A percentile compares a stretch with the other conserved stretches of the same genome.
Evolutionary conservation across 2,329 filamentous ascomycete genomes (phyloP).

Genomic region (Aspergillus bombycis): DNA sequence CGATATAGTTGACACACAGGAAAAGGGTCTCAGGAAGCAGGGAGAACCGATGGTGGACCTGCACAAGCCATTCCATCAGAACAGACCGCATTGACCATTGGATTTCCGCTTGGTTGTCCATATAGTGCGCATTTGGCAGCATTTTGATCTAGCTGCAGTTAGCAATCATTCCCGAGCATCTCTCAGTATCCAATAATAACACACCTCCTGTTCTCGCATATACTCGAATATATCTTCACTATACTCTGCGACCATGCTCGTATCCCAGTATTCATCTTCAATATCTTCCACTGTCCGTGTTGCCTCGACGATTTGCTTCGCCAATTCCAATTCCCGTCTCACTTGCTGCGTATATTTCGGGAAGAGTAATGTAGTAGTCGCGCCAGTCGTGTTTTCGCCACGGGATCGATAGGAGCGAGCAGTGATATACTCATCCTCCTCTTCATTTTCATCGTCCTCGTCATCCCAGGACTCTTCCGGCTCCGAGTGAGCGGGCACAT

Average conservation of each 20-base stretch:
- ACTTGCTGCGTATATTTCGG: conserved; percentile 72
- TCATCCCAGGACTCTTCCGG: conserved; percentile 76
- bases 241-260: conserved; percentile 97
- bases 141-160: conserved; percentile 64
- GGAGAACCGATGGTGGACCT: conserved; percentile 90
- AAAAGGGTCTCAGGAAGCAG: conserved; percentile 94
- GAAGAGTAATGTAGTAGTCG: conserved; percentile 67
- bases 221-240: conserved; percentile 94
- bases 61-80: conserved; percentile 96
- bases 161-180: conserved; percentile 18
- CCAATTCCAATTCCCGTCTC: conserved; percentile 71
- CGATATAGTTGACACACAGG: conserved; percentile 93
- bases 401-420: conserved; percentile 77
- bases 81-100: conserved; percentile 99
- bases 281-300: conserved; percentile 72
- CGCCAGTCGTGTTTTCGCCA: conserved; percentile 71
- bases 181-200: conserved; percentile 23
- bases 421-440: conserved; percentile 72
- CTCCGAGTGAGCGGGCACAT: conserved; percentile 47
- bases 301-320: conserved; percentile 67
- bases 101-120: conserved; percentile 96
- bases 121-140: conserved; percentile 89
- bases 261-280: conserved; percentile 88
- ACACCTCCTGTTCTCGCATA: conserved; percentile 85
- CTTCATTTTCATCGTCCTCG: conserved; percentile 75